These are phyloP conservation scores for Passalora sequoiae DNA, from an alignment of 2,329 filamentous ascomycete species.

Conservation along the genomic window DNA sequence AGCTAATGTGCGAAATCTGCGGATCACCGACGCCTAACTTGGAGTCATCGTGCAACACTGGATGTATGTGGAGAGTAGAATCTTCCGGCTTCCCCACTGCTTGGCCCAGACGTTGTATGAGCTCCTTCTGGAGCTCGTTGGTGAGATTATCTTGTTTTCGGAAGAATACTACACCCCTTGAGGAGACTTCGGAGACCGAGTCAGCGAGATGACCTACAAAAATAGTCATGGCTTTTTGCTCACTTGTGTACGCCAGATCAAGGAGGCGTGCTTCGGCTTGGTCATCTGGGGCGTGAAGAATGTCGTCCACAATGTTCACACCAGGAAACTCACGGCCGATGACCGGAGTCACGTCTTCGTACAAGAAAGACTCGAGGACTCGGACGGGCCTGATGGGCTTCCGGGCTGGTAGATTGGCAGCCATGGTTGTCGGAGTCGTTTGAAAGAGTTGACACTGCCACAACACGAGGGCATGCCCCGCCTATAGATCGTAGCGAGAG, in stretches of 20 bases:
- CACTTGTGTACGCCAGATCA: conserved; percentile 12
- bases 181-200: conserved; percentile 50
- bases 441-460: too few relatives aligned
- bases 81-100: conserved; percentile 54
- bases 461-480: too few relatives aligned
- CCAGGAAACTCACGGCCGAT: conserved; percentile 60
- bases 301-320: conserved; percentile 57
- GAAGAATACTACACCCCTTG: conserved; percentile 67
- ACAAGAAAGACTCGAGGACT: conserved; percentile 44
- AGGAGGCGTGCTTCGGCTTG: conserved; percentile 13
- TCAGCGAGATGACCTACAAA: background rate
- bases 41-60: conserved; percentile 8
- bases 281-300: conserved; percentile 43
- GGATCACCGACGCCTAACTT: conserved; percentile 48
- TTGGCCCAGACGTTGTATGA: conserved; percentile 56
- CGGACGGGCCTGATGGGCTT: conserved; percentile 45
- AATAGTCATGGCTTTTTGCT: background rate
- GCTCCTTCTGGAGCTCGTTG: conserved; percentile 59
- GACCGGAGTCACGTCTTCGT: conserved; percentile 56
- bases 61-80: conserved; percentile 56
- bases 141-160: conserved; percentile 49
- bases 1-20: conserved; percentile 61
- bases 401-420: conserved; percentile 4
- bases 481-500: too few relatives aligned
- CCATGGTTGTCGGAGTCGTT: background rate